Evolutionary conservation across 495 filamentous ascomycete genomes (phyloP).

Genomic region (Penicillium malachiteum): DNA sequence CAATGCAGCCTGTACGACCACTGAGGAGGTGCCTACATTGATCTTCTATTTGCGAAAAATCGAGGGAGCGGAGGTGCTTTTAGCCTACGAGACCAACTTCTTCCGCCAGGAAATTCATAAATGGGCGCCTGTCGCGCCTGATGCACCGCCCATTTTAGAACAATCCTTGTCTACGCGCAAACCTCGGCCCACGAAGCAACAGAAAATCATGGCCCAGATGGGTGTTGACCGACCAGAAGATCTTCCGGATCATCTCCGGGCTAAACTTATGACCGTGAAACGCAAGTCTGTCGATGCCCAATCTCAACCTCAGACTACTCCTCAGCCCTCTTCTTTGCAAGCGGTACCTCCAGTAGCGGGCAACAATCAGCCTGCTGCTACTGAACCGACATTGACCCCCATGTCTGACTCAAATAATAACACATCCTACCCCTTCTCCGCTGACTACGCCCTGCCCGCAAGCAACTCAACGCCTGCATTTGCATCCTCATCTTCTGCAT

Average conservation of each 20-base stretch:
- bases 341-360: conserved; percentile 28
- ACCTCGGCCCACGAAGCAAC: conserved; percentile 93
- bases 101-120: conserved; percentile 95
- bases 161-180: conserved; percentile 92
- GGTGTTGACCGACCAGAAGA: conserved; percentile 86
- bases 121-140: conserved; percentile 89
- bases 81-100: conserved; percentile 93
- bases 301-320: conserved; percentile 1
- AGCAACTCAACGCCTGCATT: conserved; percentile 43
- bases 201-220: conserved; percentile 87
- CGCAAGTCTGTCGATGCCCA: conserved; percentile 42
- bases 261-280: conserved; percentile 66
- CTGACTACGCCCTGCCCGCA: conserved; percentile 38
- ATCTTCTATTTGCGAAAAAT: conserved; percentile 99
- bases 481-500: conserved; percentile 39
- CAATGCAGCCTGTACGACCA: conserved; percentile 74
- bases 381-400: conserved; percentile 36
- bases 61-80: conserved; percentile 92
- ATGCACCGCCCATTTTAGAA: conserved; percentile 76
- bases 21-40: conserved; percentile 82
- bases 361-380: conserved; percentile 23
- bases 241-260: conserved; percentile 74
- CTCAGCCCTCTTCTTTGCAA: conserved; percentile 26
- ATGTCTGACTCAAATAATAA: conserved; percentile 30
- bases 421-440: conserved; percentile 42